Percentiles rank a stretch among this genome's conserved stretches.
Evolutionary conservation across 768 basidiomycete species (phyloP).

Genomic region (Tricholoma terreum): DNA sequence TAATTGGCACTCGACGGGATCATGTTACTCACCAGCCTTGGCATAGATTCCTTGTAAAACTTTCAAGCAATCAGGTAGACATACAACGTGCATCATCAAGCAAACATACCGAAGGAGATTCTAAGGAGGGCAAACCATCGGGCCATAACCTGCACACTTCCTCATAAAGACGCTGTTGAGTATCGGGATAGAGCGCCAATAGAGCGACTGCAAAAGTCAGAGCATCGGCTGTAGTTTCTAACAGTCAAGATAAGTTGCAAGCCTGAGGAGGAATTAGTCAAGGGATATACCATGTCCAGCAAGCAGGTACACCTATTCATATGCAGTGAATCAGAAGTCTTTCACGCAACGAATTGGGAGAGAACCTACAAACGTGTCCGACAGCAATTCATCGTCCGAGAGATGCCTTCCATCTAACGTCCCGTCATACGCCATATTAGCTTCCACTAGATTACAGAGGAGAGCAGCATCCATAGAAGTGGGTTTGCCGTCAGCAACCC

Average conservation of each 20-base stretch:
- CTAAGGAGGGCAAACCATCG: constrained; percentile 24
- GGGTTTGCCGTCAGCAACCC: constrained; percentile 26
- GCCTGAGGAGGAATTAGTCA: neutral
- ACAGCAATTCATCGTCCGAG: constrained; percentile 45
- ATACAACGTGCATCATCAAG: too few relatives aligned
- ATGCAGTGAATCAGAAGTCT: neutral
- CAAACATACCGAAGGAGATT: constrained; percentile 25
- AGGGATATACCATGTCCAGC: constrained; percentile 43
- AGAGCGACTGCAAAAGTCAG: constrained; percentile 40
- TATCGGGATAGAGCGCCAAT: constrained; percentile 49
- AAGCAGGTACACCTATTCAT: constrained; percentile 39
- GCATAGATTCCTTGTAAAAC: constrained; percentile 39
- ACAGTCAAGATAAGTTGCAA: neutral
- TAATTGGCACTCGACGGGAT: neutral
- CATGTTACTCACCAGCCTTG: constrained; percentile 29
- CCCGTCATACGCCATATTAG: constrained; percentile 39
- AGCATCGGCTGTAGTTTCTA: constrained; percentile 48
- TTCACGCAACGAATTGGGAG: neutral
- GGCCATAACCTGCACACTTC: constrained; percentile 42
- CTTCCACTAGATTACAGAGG: constrained; percentile 43
- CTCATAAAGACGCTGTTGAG: constrained; percentile 43
- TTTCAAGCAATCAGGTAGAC: constrained; percentile 11
- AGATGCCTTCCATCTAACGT: constrained; percentile 23
- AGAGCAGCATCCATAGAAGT: constrained; percentile 33
- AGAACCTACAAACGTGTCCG: constrained; percentile 44